Base-by-base conservation (phyloP, 75 land plant genomes). In the Larix kaempferi region DNA sequence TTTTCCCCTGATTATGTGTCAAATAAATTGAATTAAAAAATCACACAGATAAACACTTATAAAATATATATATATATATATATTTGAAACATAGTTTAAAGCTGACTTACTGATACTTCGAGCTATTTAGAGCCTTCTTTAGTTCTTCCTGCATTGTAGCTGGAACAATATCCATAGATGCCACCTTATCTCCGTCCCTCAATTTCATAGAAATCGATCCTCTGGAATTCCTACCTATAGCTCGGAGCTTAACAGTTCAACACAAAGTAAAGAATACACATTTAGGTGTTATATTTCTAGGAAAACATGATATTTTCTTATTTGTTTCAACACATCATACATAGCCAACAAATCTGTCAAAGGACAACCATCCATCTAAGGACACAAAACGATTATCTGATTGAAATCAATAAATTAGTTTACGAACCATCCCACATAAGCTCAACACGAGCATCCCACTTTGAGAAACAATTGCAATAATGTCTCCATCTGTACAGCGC, bases 111-210 rank as follows among this genome's bases (percentile, higher is more conserved):
- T 49, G 57, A 76, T 21, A 76, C 25, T 71, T 29, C n/a, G 22
- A n/a, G 55, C 10, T 66, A 27, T 65, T 82, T 54, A 57, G 44
- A 41, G 17, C n/a, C 52, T 33, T 78, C 52, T 85, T 69, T 56
- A 77, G 52, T 74, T 85, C 81, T 79, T 85, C 71, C 66, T 83
- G 77, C 63, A 84, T 56, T 16, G 88, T 73, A 59, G 89, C 93
- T 44, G 98, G 98, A 71, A 95, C 88, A 58, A 97, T 89, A 81
- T 97, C 99, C 90, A 97, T 91, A 57, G 94, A 85, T 27, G 98
- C 95, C 83, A 97, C 76, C 64, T 86, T 88, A 77, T 97, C 99
- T 56, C 81, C 89, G 33, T 74, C 79, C 78, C 84, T 97, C 12
- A 97, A 79, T 81, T 76, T 89, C 99, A 97, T 97, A 19, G 99